phyloP scores from a whole-genome alignment of 768 basidiomycete species.

The Trametes gibbosa region DNA sequence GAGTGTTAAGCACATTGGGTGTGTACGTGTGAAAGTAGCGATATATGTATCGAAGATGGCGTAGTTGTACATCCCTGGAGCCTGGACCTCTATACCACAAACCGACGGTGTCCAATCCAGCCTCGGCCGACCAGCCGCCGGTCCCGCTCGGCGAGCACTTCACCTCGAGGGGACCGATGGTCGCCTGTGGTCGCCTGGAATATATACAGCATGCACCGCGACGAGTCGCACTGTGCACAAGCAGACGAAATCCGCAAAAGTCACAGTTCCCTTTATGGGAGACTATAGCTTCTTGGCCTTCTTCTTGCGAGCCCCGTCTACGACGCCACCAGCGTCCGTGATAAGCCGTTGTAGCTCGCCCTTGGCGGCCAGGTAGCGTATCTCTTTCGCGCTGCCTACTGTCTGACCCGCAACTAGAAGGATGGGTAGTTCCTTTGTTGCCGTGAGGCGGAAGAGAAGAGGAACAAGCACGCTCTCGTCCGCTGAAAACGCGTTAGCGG shows the following conservation, averaged over 20 bases:
- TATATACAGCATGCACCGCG: slow-evolving; percentile 15
- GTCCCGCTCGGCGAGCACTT: slow-evolving; percentile 15
- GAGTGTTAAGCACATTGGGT: slow-evolving; percentile 6
- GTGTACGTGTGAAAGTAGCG: slow-evolving; percentile 5
- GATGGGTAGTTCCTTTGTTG: slow-evolving; percentile 53
- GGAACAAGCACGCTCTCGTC: slow-evolving; percentile 64
- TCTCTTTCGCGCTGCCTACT: slow-evolving; percentile 43
- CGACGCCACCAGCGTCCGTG: slow-evolving; percentile 53
- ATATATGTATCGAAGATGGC: slow-evolving; percentile 11
- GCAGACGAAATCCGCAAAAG: not conserved
- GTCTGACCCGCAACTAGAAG: slow-evolving; percentile 66
- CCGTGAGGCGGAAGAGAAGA: slow-evolving; percentile 61
- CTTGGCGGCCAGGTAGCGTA: slow-evolving; percentile 46
- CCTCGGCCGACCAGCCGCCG: slow-evolving; percentile 7
- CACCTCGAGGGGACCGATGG: slow-evolving; percentile 3
- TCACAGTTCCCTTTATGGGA: not conserved
- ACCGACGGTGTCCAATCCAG: slow-evolving; percentile 5
- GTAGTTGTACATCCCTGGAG: slow-evolving; percentile 15
- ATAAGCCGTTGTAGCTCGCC: slow-evolving; percentile 54
- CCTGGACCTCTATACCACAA: slow-evolving; percentile 18
- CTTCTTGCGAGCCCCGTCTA: slow-evolving; percentile 55
- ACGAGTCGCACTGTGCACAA: slow-evolving; percentile 6
- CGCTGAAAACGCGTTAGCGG: slow-evolving; percentile 32
- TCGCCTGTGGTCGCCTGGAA: slow-evolving; percentile 4
- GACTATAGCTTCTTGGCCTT: slow-evolving; percentile 32